Evolutionary conservation across 495 filamentous ascomycete genomes (phyloP), one percentile per base, ranked within the genome.

Genomic region (Xylaria grammica): DNA sequence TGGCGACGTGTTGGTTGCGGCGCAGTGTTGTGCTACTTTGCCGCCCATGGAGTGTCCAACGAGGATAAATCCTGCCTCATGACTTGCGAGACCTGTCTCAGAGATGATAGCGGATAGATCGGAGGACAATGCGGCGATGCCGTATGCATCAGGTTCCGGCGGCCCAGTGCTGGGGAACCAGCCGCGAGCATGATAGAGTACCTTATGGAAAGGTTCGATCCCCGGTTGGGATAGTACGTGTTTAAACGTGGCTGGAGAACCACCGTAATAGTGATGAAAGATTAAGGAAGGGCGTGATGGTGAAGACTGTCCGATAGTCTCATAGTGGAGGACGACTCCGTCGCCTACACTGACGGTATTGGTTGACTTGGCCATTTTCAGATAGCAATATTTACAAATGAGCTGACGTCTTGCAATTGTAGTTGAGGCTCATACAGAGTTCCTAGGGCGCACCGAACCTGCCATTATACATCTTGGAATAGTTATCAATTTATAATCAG

Each of bases 151-250:
- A 48, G 55, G 40, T 10, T 59, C 55, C 5, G 11, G 17, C 17
- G 55, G 13, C 17, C 55, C 55, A 24, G 55, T 59, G 40, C 55
- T 59, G 9, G 55, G 55, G 26, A 22, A 48, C 55, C 55, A 59
- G 24, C 55, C 55, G 26, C 40, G 55, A 24, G 55, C 38, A 24
- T 48, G 55, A 24, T 45, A 59, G 11, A 59, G 55, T 20, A 59
- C 29, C 29, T 59, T 59, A 17, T 46, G 55, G 17, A 45, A 59
- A 48, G 36, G 4, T 2, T 44, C 7, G 7, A 59, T 20, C 0
- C 3, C 10, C 0, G 36, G 24, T 0, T 59, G 55, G 0, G 40
- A 59, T 13, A 59, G 22, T 20, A 59, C 26, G 15, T 30, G 55
- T 27, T 30, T 11, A 22, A 38, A 59, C 2, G 55, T 59, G 7